Base-by-base conservation (phyloP, 2,329 filamentous ascomycete genomes). In the Beauveria medogensis region DNA sequence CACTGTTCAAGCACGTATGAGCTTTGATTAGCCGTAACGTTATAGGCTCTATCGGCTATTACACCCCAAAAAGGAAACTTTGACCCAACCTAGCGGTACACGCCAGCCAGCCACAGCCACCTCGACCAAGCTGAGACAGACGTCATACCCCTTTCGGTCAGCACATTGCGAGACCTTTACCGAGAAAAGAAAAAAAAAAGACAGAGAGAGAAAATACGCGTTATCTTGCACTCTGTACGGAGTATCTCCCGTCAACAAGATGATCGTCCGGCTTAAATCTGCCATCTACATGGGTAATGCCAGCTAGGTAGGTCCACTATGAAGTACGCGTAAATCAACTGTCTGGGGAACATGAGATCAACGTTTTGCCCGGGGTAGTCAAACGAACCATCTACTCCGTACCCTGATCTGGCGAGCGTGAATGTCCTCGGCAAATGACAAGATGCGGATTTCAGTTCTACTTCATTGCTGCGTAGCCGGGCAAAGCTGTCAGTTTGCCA, bases 271-370 rank as follows among this genome's bases (percentile, higher is more conserved):
- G 53, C 22, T 44, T 28, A 14, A 30, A 50, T 57, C 44, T 50
- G 44, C 44, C 26, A 58, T 34, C 46, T 51, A 24, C 46, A 58
- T 51, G 55, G 55, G 34, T 47, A 46, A 58, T 58, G 55, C 34
- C 55, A 58, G 55, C 55, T 22, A 22, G 22, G 22, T 58, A 47
- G 51, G 34, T 47, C 30, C 22, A 51, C 44, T n/a, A 8, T 37
- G 12, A 44, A 16, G 37, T 24, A 24, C 24, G 43, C 18, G 26
- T 40, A 16, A 20, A 10, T 30, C 28, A 30, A 30, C 2, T 30
- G 28, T 30, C n/a, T 52, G 30, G 16, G 20, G 30, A 52, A 52
- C 30, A 37, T 22, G 22, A 2, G 2, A 22, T 51, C 28, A 22
- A 51, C 48, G 34, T n/a, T 9, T 51, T 20, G 44, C 20, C 8